Percentiles rank a stretch among this genome's conserved stretches.
Evolutionary conservation across 1,284 basidiomycete genomes (phyloP).

Genomic region (Inonotus obliquus): DNA sequence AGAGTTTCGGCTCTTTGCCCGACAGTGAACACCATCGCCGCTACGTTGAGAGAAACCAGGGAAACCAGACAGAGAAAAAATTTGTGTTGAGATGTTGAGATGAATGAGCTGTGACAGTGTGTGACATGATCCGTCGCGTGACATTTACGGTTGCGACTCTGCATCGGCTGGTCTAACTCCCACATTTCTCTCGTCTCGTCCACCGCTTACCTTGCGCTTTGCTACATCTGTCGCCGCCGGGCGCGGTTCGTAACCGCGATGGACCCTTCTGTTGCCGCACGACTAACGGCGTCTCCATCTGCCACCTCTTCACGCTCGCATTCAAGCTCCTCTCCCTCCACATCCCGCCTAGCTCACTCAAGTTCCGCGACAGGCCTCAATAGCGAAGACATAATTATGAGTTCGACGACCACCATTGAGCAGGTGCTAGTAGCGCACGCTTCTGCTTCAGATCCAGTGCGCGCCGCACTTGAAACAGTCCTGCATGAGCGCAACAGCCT

Average conservation of each 20-base stretch:
- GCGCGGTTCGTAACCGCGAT: conserved; percentile 7
- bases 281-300: conserved; percentile 18
- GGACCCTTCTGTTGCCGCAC: conserved; percentile 9
- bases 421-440: conserved; percentile 51
- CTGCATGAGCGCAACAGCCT: conserved; percentile 75
- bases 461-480: conserved; percentile 68
- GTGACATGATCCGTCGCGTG: background rate
- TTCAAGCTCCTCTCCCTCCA: conserved; percentile 23
- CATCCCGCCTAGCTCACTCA: conserved; percentile 24
- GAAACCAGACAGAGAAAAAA: too few relatives aligned
- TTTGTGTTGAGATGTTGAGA: background rate
- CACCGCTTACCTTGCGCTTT: background rate
- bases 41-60: too few relatives aligned
- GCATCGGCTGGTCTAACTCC: background rate
- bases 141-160: background rate
- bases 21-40: too few relatives aligned
- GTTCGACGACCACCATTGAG: conserved; percentile 44
- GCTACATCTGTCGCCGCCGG: conserved; percentile 1
- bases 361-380: conserved; percentile 25
- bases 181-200: background rate
- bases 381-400: conserved; percentile 20
- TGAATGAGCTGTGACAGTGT: background rate
- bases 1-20: too few relatives aligned
- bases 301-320: conserved; percentile 18
- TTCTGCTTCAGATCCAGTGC: conserved; percentile 46